These are phyloP conservation scores for Liriodendron chinense DNA, from an alignment of 164 flowering plant species.

Conservation along the genomic window DNA sequence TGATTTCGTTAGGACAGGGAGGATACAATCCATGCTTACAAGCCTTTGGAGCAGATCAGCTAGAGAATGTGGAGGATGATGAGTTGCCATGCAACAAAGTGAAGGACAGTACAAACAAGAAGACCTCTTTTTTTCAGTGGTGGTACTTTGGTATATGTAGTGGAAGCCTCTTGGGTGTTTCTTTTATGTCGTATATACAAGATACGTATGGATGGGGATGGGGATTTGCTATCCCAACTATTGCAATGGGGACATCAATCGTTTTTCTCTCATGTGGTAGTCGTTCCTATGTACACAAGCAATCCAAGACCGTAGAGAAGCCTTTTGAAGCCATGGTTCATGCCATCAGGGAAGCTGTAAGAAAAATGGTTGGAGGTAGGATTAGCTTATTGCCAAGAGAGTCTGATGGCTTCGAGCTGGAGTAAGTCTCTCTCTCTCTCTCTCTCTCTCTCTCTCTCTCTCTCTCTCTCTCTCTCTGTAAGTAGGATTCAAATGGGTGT, in stretches of 20 bases:
- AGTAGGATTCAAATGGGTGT: too few relatives aligned
- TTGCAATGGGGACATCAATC: conserved; percentile 57
- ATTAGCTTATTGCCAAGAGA: conserved; percentile 13
- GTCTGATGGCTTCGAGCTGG: conserved; percentile 41
- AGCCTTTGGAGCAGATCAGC: conserved; percentile 94
- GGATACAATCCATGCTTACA: conserved; percentile 92
- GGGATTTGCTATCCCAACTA: conserved; percentile 80
- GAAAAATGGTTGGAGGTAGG: conserved; percentile 25
- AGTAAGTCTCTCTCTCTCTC: conserved; percentile 43
- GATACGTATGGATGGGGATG: conserved; percentile 86
- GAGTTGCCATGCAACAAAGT: conserved; percentile 37
- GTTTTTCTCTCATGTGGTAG: conserved; percentile 55
- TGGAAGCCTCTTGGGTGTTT: conserved; percentile 86
- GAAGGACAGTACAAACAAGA: conserved; percentile 26
- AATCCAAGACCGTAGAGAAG: conserved; percentile 15
- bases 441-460: not conserved
- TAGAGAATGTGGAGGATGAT: conserved; percentile 37
- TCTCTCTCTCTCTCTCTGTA: not conserved
- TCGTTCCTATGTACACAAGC: conserved; percentile 37
- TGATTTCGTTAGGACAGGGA: conserved; percentile 82
- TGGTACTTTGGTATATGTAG: conserved; percentile 87
- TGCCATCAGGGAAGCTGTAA: conserved; percentile 31
- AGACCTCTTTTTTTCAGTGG: conserved; percentile 73
- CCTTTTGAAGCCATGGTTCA: conserved; percentile 18
- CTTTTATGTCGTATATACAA: conserved; percentile 80